Conservation (phyloP, 2,329 filamentous ascomycete genomes). For the Parafenestella ontariensis region DNA sequence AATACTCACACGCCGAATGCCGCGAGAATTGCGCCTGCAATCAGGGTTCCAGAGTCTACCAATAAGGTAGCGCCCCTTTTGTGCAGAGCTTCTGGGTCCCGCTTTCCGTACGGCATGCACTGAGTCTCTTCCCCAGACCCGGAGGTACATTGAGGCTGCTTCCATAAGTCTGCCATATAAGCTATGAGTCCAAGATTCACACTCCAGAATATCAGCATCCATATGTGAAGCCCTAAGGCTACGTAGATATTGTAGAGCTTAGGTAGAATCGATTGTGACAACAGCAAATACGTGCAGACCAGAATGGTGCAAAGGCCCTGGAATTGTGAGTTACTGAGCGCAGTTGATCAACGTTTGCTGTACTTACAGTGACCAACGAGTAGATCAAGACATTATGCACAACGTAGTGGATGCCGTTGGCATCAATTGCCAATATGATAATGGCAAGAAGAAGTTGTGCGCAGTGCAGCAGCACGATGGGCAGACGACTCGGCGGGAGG, state of each 20-base stretch:
- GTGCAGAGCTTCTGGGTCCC: not conserved
- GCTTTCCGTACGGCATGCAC: slow-evolving; percentile 16
- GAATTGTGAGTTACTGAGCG: not conserved
- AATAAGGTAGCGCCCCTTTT: slow-evolving; percentile 22
- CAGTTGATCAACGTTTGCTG: slow-evolving; percentile 13
- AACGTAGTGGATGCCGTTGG: slow-evolving; percentile 52
- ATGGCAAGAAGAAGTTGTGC: slow-evolving; percentile 52
- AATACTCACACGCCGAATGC: slow-evolving; percentile 36
- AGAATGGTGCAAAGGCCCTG: slow-evolving; percentile 51
- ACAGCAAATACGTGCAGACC: slow-evolving; percentile 56
- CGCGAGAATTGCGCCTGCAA: slow-evolving; percentile 33
- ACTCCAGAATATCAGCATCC: slow-evolving; percentile 63
- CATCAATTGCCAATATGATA: slow-evolving; percentile 56
- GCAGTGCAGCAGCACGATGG: slow-evolving; percentile 26
- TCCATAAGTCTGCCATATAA: slow-evolving; percentile 31
- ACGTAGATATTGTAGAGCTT: slow-evolving; percentile 63
- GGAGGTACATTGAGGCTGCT: slow-evolving; percentile 13
- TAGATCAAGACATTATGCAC: slow-evolving; percentile 52
- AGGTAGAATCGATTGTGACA: slow-evolving; percentile 52
- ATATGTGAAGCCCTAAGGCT: slow-evolving; percentile 59
- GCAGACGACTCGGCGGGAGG: slow-evolving; percentile 6
- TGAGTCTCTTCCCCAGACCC: slow-evolving; percentile 14
- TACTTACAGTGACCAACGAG: slow-evolving; percentile 22
- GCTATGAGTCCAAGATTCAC: slow-evolving; percentile 37
- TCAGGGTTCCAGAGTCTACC: slow-evolving; percentile 31